These are phyloP conservation scores for Rhipidocladum racemiflorum DNA, from an alignment of 176 grass and related monocot species.

Conservation along the genomic window DNA sequence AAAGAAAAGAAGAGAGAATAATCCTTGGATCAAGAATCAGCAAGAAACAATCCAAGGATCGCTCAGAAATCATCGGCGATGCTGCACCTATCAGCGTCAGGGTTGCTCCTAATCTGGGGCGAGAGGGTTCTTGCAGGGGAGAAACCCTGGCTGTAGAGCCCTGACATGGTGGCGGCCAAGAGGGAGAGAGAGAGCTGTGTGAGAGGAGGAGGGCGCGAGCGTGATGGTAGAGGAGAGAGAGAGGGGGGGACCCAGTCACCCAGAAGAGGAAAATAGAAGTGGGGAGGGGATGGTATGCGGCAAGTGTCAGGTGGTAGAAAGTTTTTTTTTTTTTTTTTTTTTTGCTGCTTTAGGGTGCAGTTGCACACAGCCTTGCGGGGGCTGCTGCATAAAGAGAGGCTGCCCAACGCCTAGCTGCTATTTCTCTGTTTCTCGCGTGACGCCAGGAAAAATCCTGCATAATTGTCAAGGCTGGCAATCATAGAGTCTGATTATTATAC, in stretches of 20 bases:
- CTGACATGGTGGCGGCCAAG: slow-evolving; percentile 60
- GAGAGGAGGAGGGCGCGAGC: neutral
- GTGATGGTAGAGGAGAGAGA: neutral
- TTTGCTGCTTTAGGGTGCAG: neutral
- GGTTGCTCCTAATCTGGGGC: slow-evolving; percentile 67
- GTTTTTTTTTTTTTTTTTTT: too few relatives aligned
- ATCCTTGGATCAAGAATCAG: slow-evolving; percentile 49
- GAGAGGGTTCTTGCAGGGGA: slow-evolving; percentile 78
- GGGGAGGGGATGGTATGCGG: neutral
- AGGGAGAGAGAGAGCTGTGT: neutral
- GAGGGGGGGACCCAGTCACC: slow-evolving; percentile 1
- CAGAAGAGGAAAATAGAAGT: too few relatives aligned
- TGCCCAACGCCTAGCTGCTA: too few relatives aligned
- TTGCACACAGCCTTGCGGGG: neutral
- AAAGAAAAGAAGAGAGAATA: neutral
- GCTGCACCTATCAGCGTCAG: slow-evolving; percentile 67
- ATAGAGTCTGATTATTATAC: too few relatives aligned
- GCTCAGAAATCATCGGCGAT: neutral
- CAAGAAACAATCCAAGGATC: slow-evolving; percentile 11
- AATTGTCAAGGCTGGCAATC: too few relatives aligned
- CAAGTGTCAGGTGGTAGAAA: slow-evolving; percentile 4
- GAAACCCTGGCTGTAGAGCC: slow-evolving; percentile 69
- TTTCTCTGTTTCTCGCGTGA: too few relatives aligned
- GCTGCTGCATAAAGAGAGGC: neutral
- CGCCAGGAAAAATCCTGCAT: too few relatives aligned